These are phyloP conservation scores for Hypoxylon subgilvum DNA, from an alignment of 495 filamentous ascomycete genomes.

Conservation along the genomic window DNA sequence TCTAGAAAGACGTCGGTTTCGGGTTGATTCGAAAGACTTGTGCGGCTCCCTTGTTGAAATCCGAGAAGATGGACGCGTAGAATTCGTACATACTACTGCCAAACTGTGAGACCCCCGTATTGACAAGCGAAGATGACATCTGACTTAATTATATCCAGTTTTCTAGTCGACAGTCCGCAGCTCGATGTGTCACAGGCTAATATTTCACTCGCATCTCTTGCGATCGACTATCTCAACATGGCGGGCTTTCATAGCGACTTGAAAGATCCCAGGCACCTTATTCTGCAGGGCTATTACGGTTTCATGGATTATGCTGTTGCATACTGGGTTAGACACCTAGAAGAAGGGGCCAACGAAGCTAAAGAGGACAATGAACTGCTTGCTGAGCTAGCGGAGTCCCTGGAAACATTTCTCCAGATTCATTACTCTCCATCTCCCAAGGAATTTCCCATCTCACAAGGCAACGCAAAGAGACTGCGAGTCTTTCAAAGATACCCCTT, in stretches of 20 bases:
- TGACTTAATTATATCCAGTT: not conserved
- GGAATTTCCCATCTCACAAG: not conserved
- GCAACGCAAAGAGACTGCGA: not conserved
- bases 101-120: conserved; percentile 21
- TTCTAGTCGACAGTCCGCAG: not conserved
- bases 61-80: conserved; percentile 24
- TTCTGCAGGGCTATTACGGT: conserved; percentile 36
- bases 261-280: not conserved
- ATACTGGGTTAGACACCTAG: conserved; percentile 45
- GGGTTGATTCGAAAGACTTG: conserved; percentile 31
- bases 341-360: not conserved
- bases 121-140: too few relatives aligned
- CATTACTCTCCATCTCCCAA: conserved; percentile 1
- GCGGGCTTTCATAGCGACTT: not conserved
- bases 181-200: not conserved
- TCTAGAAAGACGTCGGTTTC: conserved; percentile 18
- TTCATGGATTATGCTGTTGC: conserved; percentile 47
- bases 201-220: not conserved
- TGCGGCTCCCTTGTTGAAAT: conserved; percentile 41
- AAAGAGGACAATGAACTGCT: conserved; percentile 5
- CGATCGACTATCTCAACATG: conserved; percentile 1
- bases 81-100: conserved; percentile 42
- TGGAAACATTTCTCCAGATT: conserved; percentile 15
- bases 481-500: not conserved
- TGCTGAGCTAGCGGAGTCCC: conserved; percentile 29